Evolutionary conservation across 768 basidiomycete genomes (phyloP).

Genomic region (Collybiopsis confluens): DNA sequence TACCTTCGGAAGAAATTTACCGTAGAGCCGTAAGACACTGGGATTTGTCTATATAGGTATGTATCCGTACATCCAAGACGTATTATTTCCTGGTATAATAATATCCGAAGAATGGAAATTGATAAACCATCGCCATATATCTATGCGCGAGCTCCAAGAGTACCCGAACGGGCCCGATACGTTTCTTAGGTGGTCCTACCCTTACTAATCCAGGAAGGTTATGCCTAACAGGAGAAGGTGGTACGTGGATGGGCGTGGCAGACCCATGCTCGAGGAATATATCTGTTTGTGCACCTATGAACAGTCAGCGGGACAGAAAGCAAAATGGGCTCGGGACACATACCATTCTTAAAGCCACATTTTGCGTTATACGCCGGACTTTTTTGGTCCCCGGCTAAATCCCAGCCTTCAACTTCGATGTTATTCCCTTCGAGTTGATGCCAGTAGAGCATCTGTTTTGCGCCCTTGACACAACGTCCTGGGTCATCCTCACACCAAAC

Average conservation of each 20-base stretch:
- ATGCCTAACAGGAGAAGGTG: not conserved
- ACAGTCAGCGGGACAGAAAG: not conserved
- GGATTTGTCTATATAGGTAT: no score
- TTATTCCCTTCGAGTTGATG: constrained; percentile 41
- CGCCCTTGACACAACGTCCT: constrained; percentile 28
- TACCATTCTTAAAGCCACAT: constrained; percentile 31
- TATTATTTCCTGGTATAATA: constrained; percentile 1
- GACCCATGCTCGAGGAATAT: constrained; percentile 7
- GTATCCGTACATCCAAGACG: no score
- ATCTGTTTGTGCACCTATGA: constrained; percentile 10
- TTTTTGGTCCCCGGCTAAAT: constrained; percentile 39
- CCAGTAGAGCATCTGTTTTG: constrained; percentile 44
- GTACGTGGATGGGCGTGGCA: not conserved
- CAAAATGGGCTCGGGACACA: not conserved
- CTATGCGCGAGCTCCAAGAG: not conserved
- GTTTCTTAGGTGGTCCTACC: not conserved
- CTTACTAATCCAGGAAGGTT: not conserved
- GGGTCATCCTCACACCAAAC: constrained; percentile 37
- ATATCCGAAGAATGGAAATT: constrained; percentile 2
- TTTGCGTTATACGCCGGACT: constrained; percentile 32
- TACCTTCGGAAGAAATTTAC: no score
- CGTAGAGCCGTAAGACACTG: no score
- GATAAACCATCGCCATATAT: constrained; percentile 4
- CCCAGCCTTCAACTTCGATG: constrained; percentile 32
- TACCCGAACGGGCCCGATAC: not conserved